These are phyloP conservation scores for Saturnispora silvae DNA, from an alignment of 805 yeast species.

Conservation along the genomic window DNA sequence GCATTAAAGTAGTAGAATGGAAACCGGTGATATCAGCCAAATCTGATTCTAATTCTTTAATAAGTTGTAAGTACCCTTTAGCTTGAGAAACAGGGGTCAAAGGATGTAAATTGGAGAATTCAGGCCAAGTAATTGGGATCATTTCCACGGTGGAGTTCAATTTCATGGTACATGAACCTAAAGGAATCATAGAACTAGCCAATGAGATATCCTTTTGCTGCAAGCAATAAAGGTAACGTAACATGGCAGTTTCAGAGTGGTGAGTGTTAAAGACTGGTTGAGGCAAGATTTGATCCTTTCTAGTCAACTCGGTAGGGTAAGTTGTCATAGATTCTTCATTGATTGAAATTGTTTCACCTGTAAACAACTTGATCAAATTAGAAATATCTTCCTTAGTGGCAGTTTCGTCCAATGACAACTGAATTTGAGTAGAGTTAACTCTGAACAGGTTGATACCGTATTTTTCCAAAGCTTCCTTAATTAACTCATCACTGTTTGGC, in stretches of 20 bases:
- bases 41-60: constrained; percentile 70
- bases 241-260: constrained; percentile 91
- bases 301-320: constrained; percentile 37
- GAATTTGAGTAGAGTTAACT: constrained; percentile 49
- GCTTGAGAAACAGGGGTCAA: constrained; percentile 87
- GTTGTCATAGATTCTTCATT: constrained; percentile 31
- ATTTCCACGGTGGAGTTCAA: constrained; percentile 90
- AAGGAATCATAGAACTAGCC: constrained; percentile 94
- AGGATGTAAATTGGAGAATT: constrained; percentile 81
- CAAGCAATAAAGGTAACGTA: constrained; percentile 76
- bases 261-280: constrained; percentile 76
- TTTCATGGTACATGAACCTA: constrained; percentile 98
- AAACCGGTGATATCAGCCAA: constrained; percentile 90
- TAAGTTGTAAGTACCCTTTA: constrained; percentile 69
- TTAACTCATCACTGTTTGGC: constrained; percentile 45
- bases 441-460: constrained; percentile 70
- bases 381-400: constrained; percentile 52
- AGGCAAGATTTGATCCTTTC: constrained; percentile 51
- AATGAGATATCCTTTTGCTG: constrained; percentile 86
- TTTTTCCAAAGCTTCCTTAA: constrained; percentile 45
- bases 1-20: constrained; percentile 83
- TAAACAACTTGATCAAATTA: constrained; percentile 51
- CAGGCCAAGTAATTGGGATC: constrained; percentile 93
- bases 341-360: constrained; percentile 25
- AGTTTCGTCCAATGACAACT: constrained; percentile 88